A percentile compares a stretch with the other conserved stretches of the same genome.
phyloP scores from a whole-genome alignment of 192 early-diverging fungal species.

The Mortierella hygrophila region DNA sequence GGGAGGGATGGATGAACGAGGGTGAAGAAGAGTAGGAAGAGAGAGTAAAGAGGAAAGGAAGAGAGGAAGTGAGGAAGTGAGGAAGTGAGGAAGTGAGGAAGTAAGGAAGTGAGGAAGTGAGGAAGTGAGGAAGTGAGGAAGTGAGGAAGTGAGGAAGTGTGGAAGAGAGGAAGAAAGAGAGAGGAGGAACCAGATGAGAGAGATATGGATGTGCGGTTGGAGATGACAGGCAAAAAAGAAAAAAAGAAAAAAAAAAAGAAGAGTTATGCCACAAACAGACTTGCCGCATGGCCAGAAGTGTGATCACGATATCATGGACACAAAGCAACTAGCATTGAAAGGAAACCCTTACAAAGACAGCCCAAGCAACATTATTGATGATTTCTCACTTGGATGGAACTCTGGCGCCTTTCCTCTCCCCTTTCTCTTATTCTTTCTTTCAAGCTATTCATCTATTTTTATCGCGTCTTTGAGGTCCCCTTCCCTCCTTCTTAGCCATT shows the following conservation, averaged over 20 bases:
- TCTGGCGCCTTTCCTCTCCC: not conserved
- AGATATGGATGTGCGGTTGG: not conserved
- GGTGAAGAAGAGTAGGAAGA: not conserved
- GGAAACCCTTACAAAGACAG: not conserved
- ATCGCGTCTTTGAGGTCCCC: not conserved
- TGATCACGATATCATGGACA: too few species aligned
- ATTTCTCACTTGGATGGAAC: not conserved
- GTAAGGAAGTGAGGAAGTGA: not conserved
- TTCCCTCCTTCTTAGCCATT: not conserved
- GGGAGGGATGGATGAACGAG: not conserved
- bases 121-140: too few species aligned
- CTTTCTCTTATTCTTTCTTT: not conserved
- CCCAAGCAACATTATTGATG: not conserved
- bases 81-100: too few species aligned
- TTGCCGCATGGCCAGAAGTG: too few species aligned
- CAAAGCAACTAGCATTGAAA: not conserved
- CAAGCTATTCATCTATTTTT: conserved; percentile 1
- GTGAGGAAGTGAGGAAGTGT: too few species aligned
- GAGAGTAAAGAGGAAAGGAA: too few species aligned
- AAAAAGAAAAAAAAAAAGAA: not conserved
- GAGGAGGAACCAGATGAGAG: too few species aligned
- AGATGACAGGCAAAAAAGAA: not conserved
- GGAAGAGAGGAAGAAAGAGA: not conserved
- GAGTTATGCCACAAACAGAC: not conserved
- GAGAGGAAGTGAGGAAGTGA: too few species aligned